These are phyloP conservation scores for Clonostachys chloroleuca DNA, from an alignment of 2,329 filamentous ascomycete genomes.

Conservation along the genomic window DNA sequence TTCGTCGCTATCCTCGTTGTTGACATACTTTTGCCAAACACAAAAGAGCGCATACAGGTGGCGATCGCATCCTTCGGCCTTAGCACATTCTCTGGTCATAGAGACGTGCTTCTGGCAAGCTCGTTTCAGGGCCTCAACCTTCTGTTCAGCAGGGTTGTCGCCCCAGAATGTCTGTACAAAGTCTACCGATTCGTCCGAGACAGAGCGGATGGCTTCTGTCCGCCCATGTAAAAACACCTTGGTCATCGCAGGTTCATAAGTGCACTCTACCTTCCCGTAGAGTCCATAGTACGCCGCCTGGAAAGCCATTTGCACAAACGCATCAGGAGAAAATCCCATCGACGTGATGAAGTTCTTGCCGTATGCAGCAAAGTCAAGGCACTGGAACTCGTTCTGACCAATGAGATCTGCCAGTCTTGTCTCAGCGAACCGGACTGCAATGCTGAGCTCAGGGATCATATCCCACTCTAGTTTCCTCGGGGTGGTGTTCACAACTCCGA, in stretches of 20 bases:
- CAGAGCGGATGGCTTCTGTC: constrained; percentile 87
- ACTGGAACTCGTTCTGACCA: constrained; percentile 93
- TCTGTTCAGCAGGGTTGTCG: constrained; percentile 75
- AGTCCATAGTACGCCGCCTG: constrained; percentile 97
- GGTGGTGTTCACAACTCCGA: constrained; percentile 88
- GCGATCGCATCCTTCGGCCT: constrained; percentile 85
- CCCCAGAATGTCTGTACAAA: constrained; percentile 96
- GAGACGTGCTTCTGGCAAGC: constrained; percentile 80
- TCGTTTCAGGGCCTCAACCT: constrained; percentile 79
- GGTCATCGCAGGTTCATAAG: constrained; percentile 98
- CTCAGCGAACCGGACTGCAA: constrained; percentile 91
- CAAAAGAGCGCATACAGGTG: constrained; percentile 93
- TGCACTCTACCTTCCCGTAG: constrained; percentile 89
- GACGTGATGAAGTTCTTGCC: constrained; percentile 98
- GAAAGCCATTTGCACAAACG: constrained; percentile 98
- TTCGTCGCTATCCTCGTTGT: constrained; percentile 54
- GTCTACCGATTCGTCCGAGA: constrained; percentile 76
- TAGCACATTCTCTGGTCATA: constrained; percentile 79
- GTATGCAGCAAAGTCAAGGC: constrained; percentile 82
- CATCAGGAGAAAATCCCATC: constrained; percentile 95
- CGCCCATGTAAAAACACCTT: constrained; percentile 90
- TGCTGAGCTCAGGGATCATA: constrained; percentile 86
- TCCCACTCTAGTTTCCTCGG: constrained; percentile 98
- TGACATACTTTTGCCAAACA: constrained; percentile 86
- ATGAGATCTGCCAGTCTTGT: constrained; percentile 91